Conservation (phyloP, 805 yeast genomes). For the Candida sakaeoensis region DNA sequence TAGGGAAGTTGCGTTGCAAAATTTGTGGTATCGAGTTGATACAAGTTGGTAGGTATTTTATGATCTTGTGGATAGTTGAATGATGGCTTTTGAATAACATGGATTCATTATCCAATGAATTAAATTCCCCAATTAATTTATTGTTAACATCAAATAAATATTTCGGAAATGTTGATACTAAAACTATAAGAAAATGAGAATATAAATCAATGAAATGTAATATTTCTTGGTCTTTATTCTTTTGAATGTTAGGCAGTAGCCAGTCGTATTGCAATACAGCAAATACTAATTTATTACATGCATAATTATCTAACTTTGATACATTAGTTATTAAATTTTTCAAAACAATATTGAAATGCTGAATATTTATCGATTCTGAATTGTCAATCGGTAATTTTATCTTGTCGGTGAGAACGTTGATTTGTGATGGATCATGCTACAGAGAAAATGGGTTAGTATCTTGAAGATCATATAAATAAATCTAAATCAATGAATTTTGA, state of each 20-base stretch:
- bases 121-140: slow-evolving; percentile 62
- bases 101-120: background rate
- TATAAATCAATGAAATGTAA: slow-evolving; percentile 47
- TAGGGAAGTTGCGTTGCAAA: slow-evolving; percentile 68
- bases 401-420: slow-evolving; percentile 59
- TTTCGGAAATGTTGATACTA: slow-evolving; percentile 82
- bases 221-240: slow-evolving; percentile 15
- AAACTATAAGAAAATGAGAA: slow-evolving; percentile 68
- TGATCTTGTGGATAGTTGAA: slow-evolving; percentile 56
- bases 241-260: slow-evolving; percentile 38
- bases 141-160: slow-evolving; percentile 85
- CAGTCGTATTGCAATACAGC: slow-evolving; percentile 65
- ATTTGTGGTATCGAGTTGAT: slow-evolving; percentile 58
- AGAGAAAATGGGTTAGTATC: slow-evolving; percentile 6
- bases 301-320: slow-evolving; percentile 58
- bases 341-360: slow-evolving; percentile 54
- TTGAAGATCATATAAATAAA: background rate
- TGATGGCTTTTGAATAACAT: slow-evolving; percentile 43
- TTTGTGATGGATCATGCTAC: slow-evolving; percentile 47
- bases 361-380: slow-evolving; percentile 50
- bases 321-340: slow-evolving; percentile 60
- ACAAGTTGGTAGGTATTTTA: slow-evolving; percentile 79
- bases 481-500: slow-evolving; percentile 1
- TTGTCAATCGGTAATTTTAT: slow-evolving; percentile 50
- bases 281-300: slow-evolving; percentile 50